Conservation (phyloP, 1,284 basidiomycete genomes). For the Spongispora temasekensis region DNA sequence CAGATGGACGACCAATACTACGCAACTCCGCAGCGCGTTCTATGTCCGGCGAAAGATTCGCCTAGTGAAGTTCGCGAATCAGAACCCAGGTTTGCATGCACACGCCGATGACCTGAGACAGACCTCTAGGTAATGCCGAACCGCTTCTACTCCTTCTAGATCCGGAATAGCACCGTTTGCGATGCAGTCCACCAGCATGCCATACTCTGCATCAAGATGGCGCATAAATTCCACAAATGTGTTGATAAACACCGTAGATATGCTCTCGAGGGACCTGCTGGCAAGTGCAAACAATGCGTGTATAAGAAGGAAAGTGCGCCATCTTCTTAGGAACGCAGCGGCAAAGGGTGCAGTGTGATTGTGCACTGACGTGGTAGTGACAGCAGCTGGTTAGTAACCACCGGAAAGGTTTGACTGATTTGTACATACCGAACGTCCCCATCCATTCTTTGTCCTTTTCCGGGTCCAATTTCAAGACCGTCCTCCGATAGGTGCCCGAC, state of each 20-base stretch:
- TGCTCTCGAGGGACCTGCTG: neutral
- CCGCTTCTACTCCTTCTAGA: constrained; percentile 7
- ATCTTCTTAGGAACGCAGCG: neutral
- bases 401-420: too few relatives aligned
- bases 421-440: neutral
- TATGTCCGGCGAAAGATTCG: constrained; percentile 15
- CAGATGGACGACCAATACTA: constrained; percentile 18
- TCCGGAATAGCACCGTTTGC: constrained; percentile 9
- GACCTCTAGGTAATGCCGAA: constrained; percentile 6
- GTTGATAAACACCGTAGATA: neutral
- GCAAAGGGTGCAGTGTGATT: neutral
- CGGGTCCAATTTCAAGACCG: neutral
- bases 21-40: constrained; percentile 23
- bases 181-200: constrained; percentile 9
- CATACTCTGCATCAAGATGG: constrained; percentile 6
- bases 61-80: too few relatives aligned
- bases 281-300: neutral
- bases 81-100: neutral
- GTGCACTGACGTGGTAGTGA: neutral
- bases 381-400: too few relatives aligned
- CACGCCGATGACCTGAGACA: neutral
- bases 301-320: neutral
- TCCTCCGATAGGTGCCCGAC: neutral
- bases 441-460: neutral
- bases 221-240: constrained; percentile 2